Evolutionary conservation across 352 stramenopile species (phyloP), one percentile per base, ranked within the genome.

Genomic region (Phytophthora uliginosa): DNA sequence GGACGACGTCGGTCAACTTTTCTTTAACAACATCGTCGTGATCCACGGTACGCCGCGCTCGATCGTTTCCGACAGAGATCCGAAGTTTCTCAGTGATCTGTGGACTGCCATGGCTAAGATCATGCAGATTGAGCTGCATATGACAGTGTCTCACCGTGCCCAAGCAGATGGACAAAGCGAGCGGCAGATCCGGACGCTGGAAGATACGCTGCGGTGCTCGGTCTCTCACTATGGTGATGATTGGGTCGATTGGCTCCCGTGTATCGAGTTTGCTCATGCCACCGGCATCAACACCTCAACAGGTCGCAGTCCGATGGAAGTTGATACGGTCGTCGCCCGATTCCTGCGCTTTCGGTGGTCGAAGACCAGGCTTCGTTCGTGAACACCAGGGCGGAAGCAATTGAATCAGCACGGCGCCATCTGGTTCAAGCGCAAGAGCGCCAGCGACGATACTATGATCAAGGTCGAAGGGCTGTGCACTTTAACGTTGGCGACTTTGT

Each of bases 171-270:
- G 58, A 2, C 42, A 64, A 33, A 42, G 40, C 18, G 58, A 56
- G 17, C 4, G 58, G 3, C 58, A 56, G 28, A 64, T 64, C 22
- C 9, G 58, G 8, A 64, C 26, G 17, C 31, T 56, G 26, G 58
- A 55, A 42, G 58, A 64, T 18, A 42, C 42, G 24, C 18, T 64
- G n/a, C 24, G 58, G 1, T 64, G 42, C 10, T 45, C 42, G 0
- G 58, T 64, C 15, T 64, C 58, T 22, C 15, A 48, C 15, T 64
- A 64, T 33, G 42, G 58, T 22, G 42, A 56, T 55, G 42, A 55
- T 9, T 64, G 24, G 42, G 13, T 5, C 12, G 24, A 42, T 10
- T 20, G 18, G 7, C 40, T 47, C 15, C 38, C 42, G 3, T 33
- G 40, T 5, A 55, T 64, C 15, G 58, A 56, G 24, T 55, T 55